These are phyloP conservation scores for Pseudozyma flocculosa DNA, from an alignment of 1,284 basidiomycete species.

Conservation along the genomic window DNA sequence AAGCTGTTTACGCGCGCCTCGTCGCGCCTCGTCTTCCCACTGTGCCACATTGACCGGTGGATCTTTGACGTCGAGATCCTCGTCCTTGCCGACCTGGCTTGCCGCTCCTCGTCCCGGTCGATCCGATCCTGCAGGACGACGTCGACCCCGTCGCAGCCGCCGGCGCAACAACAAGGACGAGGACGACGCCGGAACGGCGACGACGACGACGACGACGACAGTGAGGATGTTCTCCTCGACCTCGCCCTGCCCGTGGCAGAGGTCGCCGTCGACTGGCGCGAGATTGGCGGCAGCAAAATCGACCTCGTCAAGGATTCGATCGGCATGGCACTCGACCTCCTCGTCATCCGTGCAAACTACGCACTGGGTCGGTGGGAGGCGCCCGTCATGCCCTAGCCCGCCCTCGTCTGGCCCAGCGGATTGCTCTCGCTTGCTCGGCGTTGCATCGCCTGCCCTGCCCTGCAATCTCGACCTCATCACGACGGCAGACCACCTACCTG, in stretches of 20 bases:
- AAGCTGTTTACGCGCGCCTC: constrained; percentile 76
- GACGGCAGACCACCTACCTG: too few species aligned
- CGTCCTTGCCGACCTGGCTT: constrained; percentile 67
- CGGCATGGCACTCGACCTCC: constrained; percentile 82
- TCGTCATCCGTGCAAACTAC: constrained; percentile 80
- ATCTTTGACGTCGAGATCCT: constrained; percentile 93
- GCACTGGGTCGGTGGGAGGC: constrained; percentile 66
- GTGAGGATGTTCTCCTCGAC: constrained; percentile 60
- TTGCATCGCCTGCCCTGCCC: too few species aligned
- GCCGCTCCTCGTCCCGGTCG: neutral
- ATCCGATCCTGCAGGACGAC: too few species aligned
- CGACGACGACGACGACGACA: constrained; percentile 1
- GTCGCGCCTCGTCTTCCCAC: constrained; percentile 76
- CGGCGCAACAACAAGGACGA: neutral
- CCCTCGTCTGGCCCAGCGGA: too few species aligned
- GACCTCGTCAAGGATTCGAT: constrained; percentile 78
- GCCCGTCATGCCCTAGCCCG: too few species aligned
- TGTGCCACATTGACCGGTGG: constrained; percentile 64
- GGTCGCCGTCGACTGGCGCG: constrained; percentile 86
- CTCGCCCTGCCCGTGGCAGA: constrained; percentile 72
- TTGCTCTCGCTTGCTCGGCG: too few species aligned
- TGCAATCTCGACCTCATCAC: too few species aligned
- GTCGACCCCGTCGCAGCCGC: too few species aligned
- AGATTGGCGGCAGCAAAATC: constrained; percentile 86
- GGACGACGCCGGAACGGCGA: constrained; percentile 1